Evolutionary conservation across 371 early-diverging fungal species (phyloP).

Genomic region (Nematocida ironsii): DNA sequence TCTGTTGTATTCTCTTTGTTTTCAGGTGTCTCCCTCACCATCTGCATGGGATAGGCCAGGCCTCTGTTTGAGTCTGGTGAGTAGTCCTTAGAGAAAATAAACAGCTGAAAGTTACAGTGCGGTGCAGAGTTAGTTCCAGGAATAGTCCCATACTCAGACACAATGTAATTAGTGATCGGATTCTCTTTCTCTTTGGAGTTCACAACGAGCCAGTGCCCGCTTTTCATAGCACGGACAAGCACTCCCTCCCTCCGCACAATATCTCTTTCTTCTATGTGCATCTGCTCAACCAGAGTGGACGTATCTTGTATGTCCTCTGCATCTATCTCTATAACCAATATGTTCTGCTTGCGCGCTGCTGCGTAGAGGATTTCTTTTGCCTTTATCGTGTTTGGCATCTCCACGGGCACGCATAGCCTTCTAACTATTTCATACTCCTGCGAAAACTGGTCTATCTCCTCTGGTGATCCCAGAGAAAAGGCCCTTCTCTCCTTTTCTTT

Average conservation of each 20-base stretch:
- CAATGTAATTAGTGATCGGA: slow-evolving; percentile 44
- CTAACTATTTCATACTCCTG: slow-evolving; percentile 33
- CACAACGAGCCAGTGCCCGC: slow-evolving; percentile 97
- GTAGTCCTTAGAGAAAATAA: slow-evolving; percentile 33
- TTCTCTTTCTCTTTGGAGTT: slow-evolving; percentile 71
- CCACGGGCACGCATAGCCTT: slow-evolving; percentile 27
- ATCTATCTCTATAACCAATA: slow-evolving; percentile 40
- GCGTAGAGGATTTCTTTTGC: slow-evolving; percentile 51
- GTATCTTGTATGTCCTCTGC: slow-evolving; percentile 53
- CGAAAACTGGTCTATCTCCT: slow-evolving; percentile 10
- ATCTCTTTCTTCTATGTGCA: slow-evolving; percentile 53
- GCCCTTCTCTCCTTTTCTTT: not conserved
- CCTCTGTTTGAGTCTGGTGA: slow-evolving; percentile 22
- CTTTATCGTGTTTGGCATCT: slow-evolving; percentile 39
- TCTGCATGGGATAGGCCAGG: slow-evolving; percentile 31
- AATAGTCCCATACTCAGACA: not conserved
- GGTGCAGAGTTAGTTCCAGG: slow-evolving; percentile 9
- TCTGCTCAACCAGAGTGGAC: slow-evolving; percentile 49
- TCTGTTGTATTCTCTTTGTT: not conserved
- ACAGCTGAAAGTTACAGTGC: slow-evolving; percentile 35
- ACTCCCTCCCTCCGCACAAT: slow-evolving; percentile 79
- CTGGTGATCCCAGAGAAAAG: slow-evolving; percentile 6
- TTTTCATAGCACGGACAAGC: slow-evolving; percentile 83
- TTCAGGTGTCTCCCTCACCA: slow-evolving; percentile 3
- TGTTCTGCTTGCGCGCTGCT: slow-evolving; percentile 1